A percentile compares a stretch with the other conserved stretches of the same genome.
These are phyloP conservation scores for Cornus kousa DNA, from an alignment of 148 eudicot genomes.

Conservation along the genomic window DNA sequence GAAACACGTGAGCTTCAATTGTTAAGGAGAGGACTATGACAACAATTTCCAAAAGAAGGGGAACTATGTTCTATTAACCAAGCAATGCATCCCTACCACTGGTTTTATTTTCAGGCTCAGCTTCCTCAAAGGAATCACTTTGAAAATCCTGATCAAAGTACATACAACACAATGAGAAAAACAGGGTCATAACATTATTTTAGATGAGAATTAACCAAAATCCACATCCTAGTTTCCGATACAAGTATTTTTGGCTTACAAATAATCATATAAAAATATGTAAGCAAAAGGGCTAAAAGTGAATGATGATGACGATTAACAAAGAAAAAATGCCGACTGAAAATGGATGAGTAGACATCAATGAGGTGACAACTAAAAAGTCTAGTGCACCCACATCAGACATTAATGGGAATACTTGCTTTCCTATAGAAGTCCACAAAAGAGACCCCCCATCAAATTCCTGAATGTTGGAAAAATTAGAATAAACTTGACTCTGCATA, in stretches of 20 bases:
- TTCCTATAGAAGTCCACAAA: background rate
- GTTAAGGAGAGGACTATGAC: constrained; percentile 1
- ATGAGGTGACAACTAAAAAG: background rate
- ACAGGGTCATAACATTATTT: background rate
- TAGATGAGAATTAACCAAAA: constrained; percentile 7
- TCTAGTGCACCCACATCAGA: background rate
- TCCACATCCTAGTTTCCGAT: background rate
- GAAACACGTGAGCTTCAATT: constrained; percentile 3
- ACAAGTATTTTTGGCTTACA: background rate
- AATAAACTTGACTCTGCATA: background rate
- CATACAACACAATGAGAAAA: constrained; percentile 18
- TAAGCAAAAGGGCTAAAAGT: background rate
- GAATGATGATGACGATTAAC: background rate
- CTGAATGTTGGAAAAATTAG: background rate
- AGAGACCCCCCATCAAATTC: background rate
- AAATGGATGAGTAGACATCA: background rate
- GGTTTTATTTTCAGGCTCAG: constrained; percentile 37
- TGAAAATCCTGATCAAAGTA: constrained; percentile 36
- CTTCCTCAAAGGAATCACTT: constrained; percentile 23
- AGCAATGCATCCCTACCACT: constrained; percentile 29
- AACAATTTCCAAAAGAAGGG: background rate
- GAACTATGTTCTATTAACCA: background rate
- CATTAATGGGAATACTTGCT: background rate
- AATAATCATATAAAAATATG: background rate
- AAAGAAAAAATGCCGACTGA: background rate